phyloP scores from a whole-genome alignment of 352 stramenopile genomes.

The Globisporangium sylvaticum region DNA sequence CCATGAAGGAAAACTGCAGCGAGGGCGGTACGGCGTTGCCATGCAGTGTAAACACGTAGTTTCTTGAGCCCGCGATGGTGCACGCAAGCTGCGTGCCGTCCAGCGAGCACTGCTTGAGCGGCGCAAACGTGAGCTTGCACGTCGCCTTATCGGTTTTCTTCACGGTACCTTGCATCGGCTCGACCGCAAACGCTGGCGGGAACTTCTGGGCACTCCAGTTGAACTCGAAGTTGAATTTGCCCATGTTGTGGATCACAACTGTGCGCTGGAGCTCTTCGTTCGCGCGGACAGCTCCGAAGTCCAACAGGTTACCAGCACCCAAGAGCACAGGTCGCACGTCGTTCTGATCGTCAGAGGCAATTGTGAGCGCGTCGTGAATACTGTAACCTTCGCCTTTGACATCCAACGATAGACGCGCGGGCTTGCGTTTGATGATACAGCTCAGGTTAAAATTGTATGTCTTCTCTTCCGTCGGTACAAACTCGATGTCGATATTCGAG shows the following conservation, averaged over 20 bases:
- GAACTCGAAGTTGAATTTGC: slow-evolving; percentile 96
- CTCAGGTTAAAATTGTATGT: slow-evolving; percentile 92
- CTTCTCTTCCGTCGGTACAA: slow-evolving; percentile 90
- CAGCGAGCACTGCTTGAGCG: slow-evolving; percentile 67
- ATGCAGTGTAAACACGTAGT: slow-evolving; percentile 75
- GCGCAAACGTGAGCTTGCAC: slow-evolving; percentile 75
- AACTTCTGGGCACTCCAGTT: slow-evolving; percentile 57
- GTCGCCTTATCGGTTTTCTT: slow-evolving; percentile 84
- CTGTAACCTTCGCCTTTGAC: slow-evolving; percentile 94
- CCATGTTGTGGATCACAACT: slow-evolving; percentile 86
- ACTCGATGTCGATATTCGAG: slow-evolving; percentile 82
- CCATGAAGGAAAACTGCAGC: slow-evolving; percentile 87
- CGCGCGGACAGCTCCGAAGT: slow-evolving; percentile 87
- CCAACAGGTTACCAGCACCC: slow-evolving; percentile 42
- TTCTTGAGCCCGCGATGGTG: slow-evolving; percentile 81
- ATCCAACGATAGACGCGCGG: slow-evolving; percentile 88
- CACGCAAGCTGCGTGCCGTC: slow-evolving; percentile 71
- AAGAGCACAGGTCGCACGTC: slow-evolving; percentile 30
- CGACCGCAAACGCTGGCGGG: slow-evolving; percentile 46
- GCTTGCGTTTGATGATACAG: slow-evolving; percentile 91
- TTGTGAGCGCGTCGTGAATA: slow-evolving; percentile 78
- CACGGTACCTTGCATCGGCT: slow-evolving; percentile 79
- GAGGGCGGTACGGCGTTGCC: slow-evolving; percentile 79
- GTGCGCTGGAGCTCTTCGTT: slow-evolving; percentile 69
- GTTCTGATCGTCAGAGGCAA: slow-evolving; percentile 36